Conservation (phyloP, 257 asterid species). For the Solanum pimpinellifolium region DNA sequence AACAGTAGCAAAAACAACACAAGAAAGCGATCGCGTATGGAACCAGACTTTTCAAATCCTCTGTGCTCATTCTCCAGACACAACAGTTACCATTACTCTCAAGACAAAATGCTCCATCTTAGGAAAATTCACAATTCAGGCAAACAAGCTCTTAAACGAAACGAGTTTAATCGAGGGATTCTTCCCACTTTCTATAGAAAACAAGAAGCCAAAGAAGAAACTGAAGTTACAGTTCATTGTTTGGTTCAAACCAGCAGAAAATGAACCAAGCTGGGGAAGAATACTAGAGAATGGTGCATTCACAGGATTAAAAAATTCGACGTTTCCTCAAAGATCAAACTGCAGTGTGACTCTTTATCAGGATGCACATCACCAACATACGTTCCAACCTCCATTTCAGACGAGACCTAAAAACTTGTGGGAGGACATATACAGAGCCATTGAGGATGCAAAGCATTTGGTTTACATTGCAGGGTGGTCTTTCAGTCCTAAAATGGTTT, state of each 20-base stretch:
- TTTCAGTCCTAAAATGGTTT: slow-evolving; percentile 49
- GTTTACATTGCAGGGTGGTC: slow-evolving; percentile 88
- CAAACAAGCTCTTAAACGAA: slow-evolving; percentile 33
- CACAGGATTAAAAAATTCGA: slow-evolving; percentile 47
- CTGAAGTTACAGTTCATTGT: slow-evolving; percentile 51
- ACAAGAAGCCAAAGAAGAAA: slow-evolving; percentile 36
- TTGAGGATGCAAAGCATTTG: slow-evolving; percentile 76
- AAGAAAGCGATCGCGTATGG: slow-evolving; percentile 50
- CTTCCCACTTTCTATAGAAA: slow-evolving; percentile 44
- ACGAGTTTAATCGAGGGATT: slow-evolving; percentile 51
- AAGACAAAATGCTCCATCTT: slow-evolving; percentile 36
- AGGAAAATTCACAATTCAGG: slow-evolving; percentile 47
- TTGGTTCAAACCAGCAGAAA: slow-evolving; percentile 69
- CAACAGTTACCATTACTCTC: slow-evolving; percentile 52
- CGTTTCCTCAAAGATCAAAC: slow-evolving; percentile 60
- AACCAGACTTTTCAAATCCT: slow-evolving; percentile 76
- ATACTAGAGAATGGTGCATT: slow-evolving; percentile 38
- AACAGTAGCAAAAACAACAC: slow-evolving; percentile 58
- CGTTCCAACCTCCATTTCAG: slow-evolving; percentile 45
- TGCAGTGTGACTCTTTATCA: slow-evolving; percentile 60
- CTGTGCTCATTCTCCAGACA: slow-evolving; percentile 61
- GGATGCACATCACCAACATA: slow-evolving; percentile 60
- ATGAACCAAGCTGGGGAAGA: slow-evolving; percentile 49
- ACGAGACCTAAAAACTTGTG: slow-evolving; percentile 40
- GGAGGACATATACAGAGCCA: slow-evolving; percentile 76